Base-by-base conservation (phyloP, 2,329 filamentous ascomycete genomes). In the Aspergillus sojae region DNA sequence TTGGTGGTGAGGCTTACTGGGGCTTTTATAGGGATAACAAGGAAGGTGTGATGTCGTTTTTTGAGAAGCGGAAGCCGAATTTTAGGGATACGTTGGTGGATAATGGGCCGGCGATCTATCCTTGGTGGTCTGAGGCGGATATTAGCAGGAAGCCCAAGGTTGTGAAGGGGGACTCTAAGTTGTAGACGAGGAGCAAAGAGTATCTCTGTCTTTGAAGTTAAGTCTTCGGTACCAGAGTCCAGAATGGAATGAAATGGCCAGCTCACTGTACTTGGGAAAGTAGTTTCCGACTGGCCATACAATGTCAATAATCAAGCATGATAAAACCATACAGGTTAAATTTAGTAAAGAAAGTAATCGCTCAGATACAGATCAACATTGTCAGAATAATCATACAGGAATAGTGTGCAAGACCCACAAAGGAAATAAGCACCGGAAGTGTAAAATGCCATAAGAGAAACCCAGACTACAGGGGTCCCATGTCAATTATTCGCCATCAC, bases 41-140 rank as follows among this genome's bases (percentile, higher is more conserved):
- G 41, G 90, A 92, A 73, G 90, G 89, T 3, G 85, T 91, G 7
- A 72, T 82, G 60, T 88, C 88, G n/a, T 92, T 92, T 74, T 76
- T 91, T 72, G 81, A 91, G 78, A 92, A 92, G 81, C 81, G 90
- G 57, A 81, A 83, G 62, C 86, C 88, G 0, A 79, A 84, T 14
- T 92, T 92, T 70, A 80, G 78, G 41, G 89, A 82, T 1, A 86
- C 82, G 7, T 83, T 91, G 77, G 85, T 87, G 26, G 80, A 84
- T 36, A 85, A 90, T 72, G 81, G 83, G 10, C 88, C 89, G 2
- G 75, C 76, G 0, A 82, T 81, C 16, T 90, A 88, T 76, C 90
- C 89, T 0, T 92, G 89, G 90, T 92, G 89, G 89, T 78, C 83
- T 55, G 83, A 85, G 14, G 75, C 87, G 56, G 80, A 86, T 72